These are phyloP conservation scores for Serendipita sp. DNA, from an alignment of 768 basidiomycete genomes.

Conservation along the genomic window DNA sequence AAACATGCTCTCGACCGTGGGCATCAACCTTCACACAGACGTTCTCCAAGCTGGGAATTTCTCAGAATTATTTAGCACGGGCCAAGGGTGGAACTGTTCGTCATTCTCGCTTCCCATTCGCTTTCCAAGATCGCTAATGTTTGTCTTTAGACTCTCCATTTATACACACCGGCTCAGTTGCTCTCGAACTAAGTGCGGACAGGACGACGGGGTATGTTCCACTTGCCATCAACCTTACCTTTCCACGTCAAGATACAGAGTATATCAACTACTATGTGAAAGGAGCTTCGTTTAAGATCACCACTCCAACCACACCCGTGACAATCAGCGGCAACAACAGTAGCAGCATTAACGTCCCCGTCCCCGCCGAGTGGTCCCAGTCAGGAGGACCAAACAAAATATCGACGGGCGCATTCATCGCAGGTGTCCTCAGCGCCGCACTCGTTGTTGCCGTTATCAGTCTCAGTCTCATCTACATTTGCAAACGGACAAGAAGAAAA, in stretches of 20 bases:
- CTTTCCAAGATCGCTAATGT: background rate
- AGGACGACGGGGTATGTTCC: background rate
- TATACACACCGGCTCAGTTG: background rate
- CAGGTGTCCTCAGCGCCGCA: too few species aligned
- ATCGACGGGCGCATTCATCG: too few species aligned
- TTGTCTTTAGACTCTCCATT: background rate
- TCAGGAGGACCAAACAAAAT: too few species aligned
- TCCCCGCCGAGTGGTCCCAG: too few species aligned
- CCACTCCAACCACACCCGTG: background rate
- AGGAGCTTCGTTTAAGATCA: background rate
- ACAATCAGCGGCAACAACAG: too few species aligned
- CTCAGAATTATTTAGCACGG: background rate
- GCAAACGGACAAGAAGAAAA: too few species aligned
- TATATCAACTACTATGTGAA: conserved; percentile 1
- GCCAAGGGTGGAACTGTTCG: background rate
- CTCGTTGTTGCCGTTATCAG: too few species aligned
- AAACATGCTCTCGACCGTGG: background rate
- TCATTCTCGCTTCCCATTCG: background rate
- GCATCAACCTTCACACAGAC: background rate
- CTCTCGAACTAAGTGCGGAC: background rate
- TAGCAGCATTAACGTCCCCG: too few species aligned
- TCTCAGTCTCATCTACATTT: too few species aligned
- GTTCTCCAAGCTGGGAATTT: background rate
- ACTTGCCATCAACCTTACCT: background rate
- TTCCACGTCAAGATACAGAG: background rate